Conservation (phyloP, 2,329 filamentous ascomycete genomes). For the Cyphellophora europaea region DNA sequence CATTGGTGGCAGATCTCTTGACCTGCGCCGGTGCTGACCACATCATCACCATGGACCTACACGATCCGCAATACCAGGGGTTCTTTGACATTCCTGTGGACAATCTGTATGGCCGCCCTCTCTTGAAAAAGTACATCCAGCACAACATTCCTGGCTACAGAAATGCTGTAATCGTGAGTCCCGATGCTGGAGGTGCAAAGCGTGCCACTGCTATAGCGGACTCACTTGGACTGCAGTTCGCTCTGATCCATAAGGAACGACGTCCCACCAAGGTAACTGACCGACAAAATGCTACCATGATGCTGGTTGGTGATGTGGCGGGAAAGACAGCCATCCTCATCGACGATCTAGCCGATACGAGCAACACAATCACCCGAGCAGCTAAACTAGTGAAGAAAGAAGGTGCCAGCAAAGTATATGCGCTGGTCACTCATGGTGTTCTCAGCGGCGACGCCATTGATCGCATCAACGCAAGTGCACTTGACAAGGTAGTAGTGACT, state of each 20-base stretch:
- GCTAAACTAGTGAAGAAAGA: slow-evolving; percentile 96
- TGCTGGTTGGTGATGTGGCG: slow-evolving; percentile 80
- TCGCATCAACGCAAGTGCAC: slow-evolving; percentile 81
- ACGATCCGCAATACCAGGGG: slow-evolving; percentile 93
- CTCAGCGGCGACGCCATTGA: slow-evolving; percentile 91
- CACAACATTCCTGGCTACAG: slow-evolving; percentile 76
- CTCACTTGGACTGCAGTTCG: slow-evolving; percentile 86
- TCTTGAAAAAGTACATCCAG: slow-evolving; percentile 58
- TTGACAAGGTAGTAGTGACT: slow-evolving; percentile 91
- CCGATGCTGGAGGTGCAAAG: slow-evolving; percentile 94
- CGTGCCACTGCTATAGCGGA: slow-evolving; percentile 92
- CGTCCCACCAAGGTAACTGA: slow-evolving; percentile 80
- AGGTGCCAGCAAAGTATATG: slow-evolving; percentile 78
- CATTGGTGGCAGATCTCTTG: slow-evolving; percentile 83
- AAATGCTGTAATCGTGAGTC: slow-evolving; percentile 85
- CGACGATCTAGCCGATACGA: slow-evolving; percentile 91
- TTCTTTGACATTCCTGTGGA: slow-evolving; percentile 99
- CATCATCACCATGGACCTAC: slow-evolving; percentile 94
- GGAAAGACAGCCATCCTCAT: slow-evolving; percentile 79
- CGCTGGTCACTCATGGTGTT: slow-evolving; percentile 88
- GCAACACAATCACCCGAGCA: slow-evolving; percentile 91
- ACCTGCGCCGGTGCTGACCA: slow-evolving; percentile 95
- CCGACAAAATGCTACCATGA: slow-evolving; percentile 75
- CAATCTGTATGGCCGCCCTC: slow-evolving; percentile 68
- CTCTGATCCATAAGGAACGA: slow-evolving; percentile 96